Base-by-base conservation (phyloP, 176 grass and related monocot genomes). In the Oryza glaberrima region DNA sequence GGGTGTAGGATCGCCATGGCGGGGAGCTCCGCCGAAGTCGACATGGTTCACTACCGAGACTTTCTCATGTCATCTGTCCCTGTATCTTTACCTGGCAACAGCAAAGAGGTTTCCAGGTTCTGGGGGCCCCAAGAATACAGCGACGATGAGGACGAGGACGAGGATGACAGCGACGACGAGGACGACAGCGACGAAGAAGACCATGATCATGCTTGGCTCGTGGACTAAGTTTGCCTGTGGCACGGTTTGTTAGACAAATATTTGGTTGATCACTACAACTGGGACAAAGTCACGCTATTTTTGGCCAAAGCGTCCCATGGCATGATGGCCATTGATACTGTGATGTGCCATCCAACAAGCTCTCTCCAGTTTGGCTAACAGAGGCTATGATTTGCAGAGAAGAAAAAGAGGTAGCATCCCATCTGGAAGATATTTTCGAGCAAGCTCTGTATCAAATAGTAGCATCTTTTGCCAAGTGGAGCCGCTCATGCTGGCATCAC, bases 1-100 rank as follows among this genome's bases (percentile, higher is more conserved):
- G 85, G 89, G 6, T 90, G 89, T 67, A 89, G 83, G 79, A 94
- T 95, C 45, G 83, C 84, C 73, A 94, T 86, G 2, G 52, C 74
- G 3, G 87, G 87, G 65, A 83, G 56, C 35, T 70, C 72, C 47
- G 45, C 65, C 17, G 72, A 82, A 45, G 81, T 72, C 30, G 86
- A 66, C 71, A 26, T 69, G 64, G 43, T 98, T 80, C 83, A 74
- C 58, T 90, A 87, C 73, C 83, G 78, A 56, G 93, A 98, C 65
- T 95, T 94, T 77, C 52, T 79, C 28, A 83, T 73, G 32, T 92
- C 87, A 73, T 92, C 83, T 3, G 32, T 80, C 10, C 83, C 87
- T 68, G 80, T 69, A 71, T 86, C 85, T 81, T 68, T 90, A 43
- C 67, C 69, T 2, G 87, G 54, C 54, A 58, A n/a, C 7, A 58